Base-by-base conservation (phyloP, 75 land plant species). In the Picea glauca region DNA sequence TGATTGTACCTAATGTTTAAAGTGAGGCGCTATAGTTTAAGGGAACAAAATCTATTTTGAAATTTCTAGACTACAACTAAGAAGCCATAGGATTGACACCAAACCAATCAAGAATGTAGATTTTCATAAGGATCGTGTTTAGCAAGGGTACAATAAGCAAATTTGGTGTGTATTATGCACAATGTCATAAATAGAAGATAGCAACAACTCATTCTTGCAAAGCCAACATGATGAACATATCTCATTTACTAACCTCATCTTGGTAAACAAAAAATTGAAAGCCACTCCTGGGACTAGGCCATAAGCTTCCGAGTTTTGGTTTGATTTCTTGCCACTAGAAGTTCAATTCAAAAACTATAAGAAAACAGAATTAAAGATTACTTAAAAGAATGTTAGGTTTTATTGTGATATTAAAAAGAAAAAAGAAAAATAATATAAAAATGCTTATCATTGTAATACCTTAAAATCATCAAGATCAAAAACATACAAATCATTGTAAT, bases 321-420 rank as follows among this genome's bases (percentile, higher is more conserved):
- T 95, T 98, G 56, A 98, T 87, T 83, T 98, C 99, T 89, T 98
- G 98, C 99, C 99, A 98, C 99, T 98, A 74, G 62, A 90, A 72
- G 50, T 30, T 62, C 21, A 58, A 38, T 65, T 6, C 23, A 74
- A 74, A 26, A 21, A 75, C 23, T 35, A 20, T 83, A 59, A 58
- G 35, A 21, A 32, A 43, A 59, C n/a, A 62, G 15, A 23, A 26
- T 13, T n/a, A 38, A 32, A 64, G 54, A 23, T 31, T 50, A 64
- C 38, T 50, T 60, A 56, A 76, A 32, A 50, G 56, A 50, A 50
- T 0, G 56, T 50, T 50, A 50, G 56, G 56, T 12, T 50, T 50
- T 50, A 50, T 50, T 50, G 11, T 50, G 56, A 58, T 62, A 76
- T 30, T 60, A 67, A 57, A 6, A 64, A 50, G 6, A 30, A 50